Conservation (phyloP, 345 rosid species). For the Ceriops zippeliana region DNA sequence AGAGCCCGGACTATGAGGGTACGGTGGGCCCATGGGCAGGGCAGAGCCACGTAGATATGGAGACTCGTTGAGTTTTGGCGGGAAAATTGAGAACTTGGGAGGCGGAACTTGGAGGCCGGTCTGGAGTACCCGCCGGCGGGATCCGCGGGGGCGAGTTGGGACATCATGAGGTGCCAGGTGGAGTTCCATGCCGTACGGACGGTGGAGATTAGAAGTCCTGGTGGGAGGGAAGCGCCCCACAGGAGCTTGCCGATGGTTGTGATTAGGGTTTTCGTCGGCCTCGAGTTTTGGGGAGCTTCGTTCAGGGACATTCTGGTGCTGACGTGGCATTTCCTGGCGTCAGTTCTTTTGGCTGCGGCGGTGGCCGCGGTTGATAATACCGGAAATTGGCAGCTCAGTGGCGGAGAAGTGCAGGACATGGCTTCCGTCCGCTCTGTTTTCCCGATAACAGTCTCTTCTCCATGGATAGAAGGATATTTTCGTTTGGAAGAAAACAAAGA, state of each 20-base stretch:
- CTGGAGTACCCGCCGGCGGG: constrained; percentile 74
- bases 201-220: constrained; percentile 77
- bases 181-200: constrained; percentile 70
- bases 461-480: too few species aligned
- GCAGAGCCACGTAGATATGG: constrained; percentile 86
- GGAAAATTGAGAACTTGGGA: constrained; percentile 29
- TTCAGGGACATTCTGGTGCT: constrained; percentile 41
- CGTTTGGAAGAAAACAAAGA: too few species aligned
- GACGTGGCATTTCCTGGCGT: constrained; percentile 14
- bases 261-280: constrained; percentile 28
- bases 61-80: constrained; percentile 33
- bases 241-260: constrained; percentile 54
- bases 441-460: not conserved
- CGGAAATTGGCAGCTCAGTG: constrained; percentile 19
- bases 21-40: constrained; percentile 97
- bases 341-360: not conserved
- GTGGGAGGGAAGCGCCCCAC: constrained; percentile 91
- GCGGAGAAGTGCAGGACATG: constrained; percentile 29
- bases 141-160: constrained; percentile 89
- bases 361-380: constrained; percentile 1
- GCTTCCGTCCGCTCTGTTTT: not conserved
- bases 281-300: constrained; percentile 12
- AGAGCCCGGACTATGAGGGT: constrained; percentile 74
- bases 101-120: constrained; percentile 69
- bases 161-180: constrained; percentile 86